Percentiles rank a stretch among this genome's conserved stretches.
Evolutionary conservation across 1,139 yeast species (phyloP).

Genomic region (Lodderomyces jiufengensis): DNA sequence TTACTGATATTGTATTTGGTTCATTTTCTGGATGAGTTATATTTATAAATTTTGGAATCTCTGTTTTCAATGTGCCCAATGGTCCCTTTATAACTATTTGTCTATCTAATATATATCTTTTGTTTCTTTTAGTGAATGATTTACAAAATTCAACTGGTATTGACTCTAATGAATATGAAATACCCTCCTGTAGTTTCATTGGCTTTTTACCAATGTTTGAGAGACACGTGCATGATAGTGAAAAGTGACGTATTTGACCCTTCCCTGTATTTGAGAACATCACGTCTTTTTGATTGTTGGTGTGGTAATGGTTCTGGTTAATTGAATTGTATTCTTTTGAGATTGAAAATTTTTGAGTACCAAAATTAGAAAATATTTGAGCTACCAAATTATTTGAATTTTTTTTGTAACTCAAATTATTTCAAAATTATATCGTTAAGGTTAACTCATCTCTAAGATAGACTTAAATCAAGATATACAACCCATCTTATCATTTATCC

Average conservation of each 20-base stretch:
- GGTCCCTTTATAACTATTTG: conserved; percentile 77
- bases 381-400: no score
- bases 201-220: conserved; percentile 46
- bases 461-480: no score
- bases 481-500: no score
- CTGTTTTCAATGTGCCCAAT: conserved; percentile 60
- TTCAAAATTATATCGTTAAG: no score
- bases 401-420: no score
- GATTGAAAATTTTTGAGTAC: no score
- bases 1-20: conserved; percentile 44
- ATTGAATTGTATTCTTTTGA: no score
- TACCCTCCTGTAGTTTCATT: conserved; percentile 29
- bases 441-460: no score
- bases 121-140: conserved; percentile 67
- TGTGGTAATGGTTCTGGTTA: no score
- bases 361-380: no score
- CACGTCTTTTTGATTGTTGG: no score
- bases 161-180: conserved; percentile 31
- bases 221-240: conserved; percentile 23
- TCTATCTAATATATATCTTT: conserved; percentile 55
- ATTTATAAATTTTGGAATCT: conserved; percentile 70
- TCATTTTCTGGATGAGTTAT: conserved; percentile 23
- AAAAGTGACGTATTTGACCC: conserved; percentile 17
- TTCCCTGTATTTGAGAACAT: conserved; percentile 2
- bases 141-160: conserved; percentile 46